phyloP scores from a whole-genome alignment of 192 early-diverging fungal species.

The Podila minutissima region DNA sequence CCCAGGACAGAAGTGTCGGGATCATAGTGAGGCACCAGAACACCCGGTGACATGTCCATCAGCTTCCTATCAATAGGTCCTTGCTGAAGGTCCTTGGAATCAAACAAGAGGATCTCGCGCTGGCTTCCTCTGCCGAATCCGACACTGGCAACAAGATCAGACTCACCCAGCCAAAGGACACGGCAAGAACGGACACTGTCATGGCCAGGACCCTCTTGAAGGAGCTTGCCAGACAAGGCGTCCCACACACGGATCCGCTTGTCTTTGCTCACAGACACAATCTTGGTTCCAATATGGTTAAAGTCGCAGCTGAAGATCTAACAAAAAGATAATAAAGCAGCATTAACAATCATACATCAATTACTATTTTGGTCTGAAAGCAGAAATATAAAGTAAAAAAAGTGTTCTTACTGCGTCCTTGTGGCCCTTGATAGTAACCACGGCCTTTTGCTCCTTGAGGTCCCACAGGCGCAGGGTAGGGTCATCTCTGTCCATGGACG shows the following conservation, averaged over 20 bases:
- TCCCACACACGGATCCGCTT: conserved; percentile 76
- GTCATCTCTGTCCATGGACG: conserved; percentile 64
- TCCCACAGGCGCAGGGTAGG: conserved; percentile 69
- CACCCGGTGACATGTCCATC: conserved; percentile 81
- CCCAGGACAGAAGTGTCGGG: conserved; percentile 74
- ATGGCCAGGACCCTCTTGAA: conserved; percentile 70
- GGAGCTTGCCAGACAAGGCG: conserved; percentile 61
- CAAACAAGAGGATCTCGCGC: conserved; percentile 72
- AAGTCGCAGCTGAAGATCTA: conserved; percentile 62
- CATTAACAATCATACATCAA: neutral
- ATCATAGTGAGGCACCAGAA: conserved; percentile 78
- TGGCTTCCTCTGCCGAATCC: conserved; percentile 81
- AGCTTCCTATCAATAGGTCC: conserved; percentile 52
- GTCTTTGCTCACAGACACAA: conserved; percentile 74
- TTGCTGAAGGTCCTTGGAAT: conserved; percentile 48
- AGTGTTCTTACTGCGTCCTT: conserved; percentile 36
- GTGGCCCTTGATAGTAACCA: conserved; percentile 40
- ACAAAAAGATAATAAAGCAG: neutral
- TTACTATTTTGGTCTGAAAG: neutral
- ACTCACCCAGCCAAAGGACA: conserved; percentile 73
- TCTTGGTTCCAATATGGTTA: conserved; percentile 70
- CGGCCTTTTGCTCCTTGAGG: conserved; percentile 49
- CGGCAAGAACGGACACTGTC: conserved; percentile 73
- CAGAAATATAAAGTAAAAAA: neutral
- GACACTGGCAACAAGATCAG: conserved; percentile 64